Evolutionary conservation across 78 protist genomes (phyloP).

Genomic region (Dictyostelium purpureum): DNA sequence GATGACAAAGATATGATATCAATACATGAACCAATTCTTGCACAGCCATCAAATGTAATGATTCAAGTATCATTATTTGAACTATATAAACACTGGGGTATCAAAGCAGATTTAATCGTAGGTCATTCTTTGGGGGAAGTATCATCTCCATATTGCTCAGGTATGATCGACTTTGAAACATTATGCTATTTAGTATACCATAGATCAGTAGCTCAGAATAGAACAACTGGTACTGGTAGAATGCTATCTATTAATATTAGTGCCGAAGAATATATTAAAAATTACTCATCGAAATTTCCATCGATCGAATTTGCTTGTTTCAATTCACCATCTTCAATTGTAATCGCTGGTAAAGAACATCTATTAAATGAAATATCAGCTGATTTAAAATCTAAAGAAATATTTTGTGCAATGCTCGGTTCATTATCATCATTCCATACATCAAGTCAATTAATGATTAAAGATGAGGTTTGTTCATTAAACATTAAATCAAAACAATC

Average conservation of each 20-base stretch:
- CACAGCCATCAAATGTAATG: conserved; percentile 19
- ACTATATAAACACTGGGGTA: conserved; percentile 25
- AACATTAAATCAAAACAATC: no score
- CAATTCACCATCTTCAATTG: conserved; percentile 48
- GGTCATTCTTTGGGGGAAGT: conserved; percentile 72
- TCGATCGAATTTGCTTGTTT: conserved; percentile 33
- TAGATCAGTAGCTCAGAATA: background rate
- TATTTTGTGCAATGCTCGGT: conserved; percentile 1
- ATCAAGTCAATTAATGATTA: conserved; percentile 3
- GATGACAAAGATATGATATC: background rate
- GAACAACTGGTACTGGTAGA: conserved; percentile 23
- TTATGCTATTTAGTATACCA: background rate
- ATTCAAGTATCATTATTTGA: conserved; percentile 11
- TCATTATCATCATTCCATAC: background rate
- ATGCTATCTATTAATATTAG: conserved; percentile 2
- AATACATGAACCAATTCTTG: conserved; percentile 31
- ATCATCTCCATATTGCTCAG: conserved; percentile 27
- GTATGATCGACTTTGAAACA: conserved; percentile 16
- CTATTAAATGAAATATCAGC: background rate
- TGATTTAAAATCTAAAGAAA: background rate
- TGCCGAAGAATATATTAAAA: background rate
- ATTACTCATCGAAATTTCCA: background rate
- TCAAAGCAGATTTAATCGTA: background rate
- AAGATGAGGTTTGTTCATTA: background rate
- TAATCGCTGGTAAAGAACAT: conserved; percentile 30